A percentile compares a stretch with the other conserved stretches of the same genome.
phyloP scores from a whole-genome alignment of 305 asterid genomes.

The Monarda citriodora region DNA sequence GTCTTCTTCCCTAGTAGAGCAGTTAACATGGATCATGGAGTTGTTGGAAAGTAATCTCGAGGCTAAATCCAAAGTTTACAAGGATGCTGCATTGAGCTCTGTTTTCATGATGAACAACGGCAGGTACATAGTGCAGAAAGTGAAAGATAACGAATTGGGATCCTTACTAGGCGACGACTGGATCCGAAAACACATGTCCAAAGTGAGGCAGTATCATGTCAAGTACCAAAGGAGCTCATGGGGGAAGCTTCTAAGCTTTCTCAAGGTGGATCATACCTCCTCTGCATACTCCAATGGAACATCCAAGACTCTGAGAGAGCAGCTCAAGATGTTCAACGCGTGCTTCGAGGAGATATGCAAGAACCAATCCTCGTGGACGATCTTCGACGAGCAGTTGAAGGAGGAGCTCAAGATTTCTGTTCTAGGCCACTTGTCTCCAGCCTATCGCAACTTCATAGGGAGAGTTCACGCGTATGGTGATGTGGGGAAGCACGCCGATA shows the following conservation, averaged over 20 bases:
- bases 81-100: slow-evolving; percentile 63
- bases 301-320: slow-evolving; percentile 54
- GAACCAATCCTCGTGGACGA: slow-evolving; percentile 65
- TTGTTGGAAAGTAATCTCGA: slow-evolving; percentile 77
- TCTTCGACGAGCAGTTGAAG: slow-evolving; percentile 74
- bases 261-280: slow-evolving; percentile 42
- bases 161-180: slow-evolving; percentile 73
- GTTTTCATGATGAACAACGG: slow-evolving; percentile 90
- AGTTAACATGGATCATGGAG: slow-evolving; percentile 80
- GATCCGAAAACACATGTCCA: slow-evolving; percentile 64
- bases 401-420: slow-evolving; percentile 75
- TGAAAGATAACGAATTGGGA: slow-evolving; percentile 66
- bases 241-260: slow-evolving; percentile 62
- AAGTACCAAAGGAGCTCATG: slow-evolving; percentile 77
- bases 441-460: slow-evolving; percentile 70
- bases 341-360: slow-evolving; percentile 69
- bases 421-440: slow-evolving; percentile 47
- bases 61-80: slow-evolving; percentile 64
- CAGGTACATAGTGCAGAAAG: slow-evolving; percentile 83
- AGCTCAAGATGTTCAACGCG: slow-evolving; percentile 63
- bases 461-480: slow-evolving; percentile 43
- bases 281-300: slow-evolving; percentile 51
- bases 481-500: slow-evolving; percentile 47
- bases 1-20: slow-evolving; percentile 34
- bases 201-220: slow-evolving; percentile 62